Evolutionary conservation across 768 basidiomycete species (phyloP), one percentile per base, ranked within the genome.

Genomic region (Lanmaoa pseudosensibilis): DNA sequence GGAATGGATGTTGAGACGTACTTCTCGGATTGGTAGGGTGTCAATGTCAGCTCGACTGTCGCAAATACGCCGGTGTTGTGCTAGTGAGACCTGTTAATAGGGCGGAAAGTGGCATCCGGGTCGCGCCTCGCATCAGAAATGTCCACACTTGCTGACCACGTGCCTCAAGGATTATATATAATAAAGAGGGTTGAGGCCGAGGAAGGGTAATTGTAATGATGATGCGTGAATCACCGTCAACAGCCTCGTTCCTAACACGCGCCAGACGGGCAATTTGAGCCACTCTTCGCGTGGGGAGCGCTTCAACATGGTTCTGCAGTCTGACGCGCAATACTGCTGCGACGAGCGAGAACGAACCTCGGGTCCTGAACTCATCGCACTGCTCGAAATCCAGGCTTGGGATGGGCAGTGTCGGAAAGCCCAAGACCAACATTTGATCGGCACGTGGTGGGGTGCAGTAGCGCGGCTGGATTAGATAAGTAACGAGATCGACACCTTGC

Each of bases 401-500:
- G n/a, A 36, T 46, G n/a, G 37, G 27, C 23, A 34, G 51, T 50
- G 38, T 41, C 19, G 34, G 40, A 36, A 27, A 48, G 15, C 21
- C 45, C n/a, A 46, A 50, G 33, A 13, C 33, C 32, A 46, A 39
- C 19, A 50, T 19, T 38, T 9, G 47, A 56, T 44, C 36, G 41
- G 25, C 63, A 61, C 59, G 63, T 69, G 67, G 58, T 23, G 23
- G 37, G 49, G 41, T 52, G 51, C 25, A 54, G 43, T 12, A 39
- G n/a, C n/a, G n/a, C 30, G 47, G 44, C 23, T 55, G 60, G 69
- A 71, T 70, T 69, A 70, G 69, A 69, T 71, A 71, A 65, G 25
- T 19, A 15, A 50, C 37, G 36, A 27, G 48, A 50, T 49, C 53
- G 52, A 54, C 39, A 19, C 30, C 43, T 21, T 59, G 59, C 62